Evolutionary conservation across 2,329 filamentous ascomycete species (phyloP), one percentile per base, ranked within the genome.

Genomic region (Teratosphaeria pseudoeucalypti): DNA sequence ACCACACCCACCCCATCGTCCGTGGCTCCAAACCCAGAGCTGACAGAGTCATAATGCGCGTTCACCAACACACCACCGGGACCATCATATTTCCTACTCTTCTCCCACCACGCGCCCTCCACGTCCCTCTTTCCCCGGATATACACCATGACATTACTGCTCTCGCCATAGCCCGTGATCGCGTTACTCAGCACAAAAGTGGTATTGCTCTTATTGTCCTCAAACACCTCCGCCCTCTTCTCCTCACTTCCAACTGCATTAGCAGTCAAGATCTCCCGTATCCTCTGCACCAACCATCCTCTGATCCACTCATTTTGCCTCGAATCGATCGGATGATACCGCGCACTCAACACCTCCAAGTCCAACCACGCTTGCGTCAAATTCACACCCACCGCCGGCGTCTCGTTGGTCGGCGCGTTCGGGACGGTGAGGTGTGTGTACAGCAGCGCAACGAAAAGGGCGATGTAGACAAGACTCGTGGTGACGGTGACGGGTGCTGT

Each of bases 21-120:
- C 2, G 94, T 97, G 16, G 94, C 92, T 55, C 94, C 94, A 66
- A 86, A 96, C 1, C 90, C 92, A 2, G 91, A 95, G 14, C 91
- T 89, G 6, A 97, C 94, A 60, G 88, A 92, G 75, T 96, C 94
- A 70, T 94, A 96, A 71, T 97, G 94, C 19, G 92, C 92, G 72
- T 96, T 97, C 65, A 97, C 88, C 53, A 99, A 81, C 19, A 96
- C 90, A 34, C 91, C 90, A 19, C 89, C 88, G 62, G 52, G 53
- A 9, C 82, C 81, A 62, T 80, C 52, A 64, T 72, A 61, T 62
- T 67, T 52, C 56, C 61, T 39, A 43, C 62, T 61, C 29, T 55
- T 77, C 77, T 59, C 76, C 89, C 88, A 95, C 88, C 89, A 95
- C 52, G 84, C 79, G 9, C 85, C 85, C 34, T 82, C 77, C 29